phyloP scores from a whole-genome alignment of 257 asterid species.

The Handroanthus guayacan region DNA sequence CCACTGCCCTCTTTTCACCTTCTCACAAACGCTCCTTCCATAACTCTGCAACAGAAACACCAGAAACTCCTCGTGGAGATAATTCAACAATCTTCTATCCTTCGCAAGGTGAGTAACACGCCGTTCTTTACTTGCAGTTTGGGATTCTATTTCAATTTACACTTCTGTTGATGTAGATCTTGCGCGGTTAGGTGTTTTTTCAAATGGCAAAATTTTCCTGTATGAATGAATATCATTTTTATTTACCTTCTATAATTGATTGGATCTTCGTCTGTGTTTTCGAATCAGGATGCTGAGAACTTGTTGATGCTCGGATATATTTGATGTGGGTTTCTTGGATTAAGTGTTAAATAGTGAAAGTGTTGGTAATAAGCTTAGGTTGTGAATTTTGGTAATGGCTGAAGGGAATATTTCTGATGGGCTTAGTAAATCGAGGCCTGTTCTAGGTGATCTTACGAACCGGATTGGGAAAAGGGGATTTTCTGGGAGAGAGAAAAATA shows the following conservation, averaged over 20 bases:
- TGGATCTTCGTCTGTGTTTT: background rate
- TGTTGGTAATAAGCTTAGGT: background rate
- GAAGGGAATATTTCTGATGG: conserved; percentile 46
- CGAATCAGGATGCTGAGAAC: conserved; percentile 31
- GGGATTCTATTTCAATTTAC: background rate
- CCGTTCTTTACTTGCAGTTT: background rate
- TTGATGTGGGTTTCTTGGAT: conserved; percentile 12
- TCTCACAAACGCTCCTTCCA: background rate
- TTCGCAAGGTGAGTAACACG: conserved; percentile 28
- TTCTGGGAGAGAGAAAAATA: conserved; percentile 45
- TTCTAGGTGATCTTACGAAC: conserved; percentile 69
- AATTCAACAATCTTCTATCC: background rate
- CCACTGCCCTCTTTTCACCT: background rate
- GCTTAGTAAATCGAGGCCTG: conserved; percentile 42
- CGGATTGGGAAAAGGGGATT: conserved; percentile 56
- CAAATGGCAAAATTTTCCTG: too few species aligned
- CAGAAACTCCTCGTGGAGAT: conserved; percentile 3
- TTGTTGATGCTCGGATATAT: conserved; percentile 6
- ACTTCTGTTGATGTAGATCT: background rate
- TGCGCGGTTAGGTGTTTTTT: background rate
- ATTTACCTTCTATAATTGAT: too few species aligned
- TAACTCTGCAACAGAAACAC: conserved; percentile 4
- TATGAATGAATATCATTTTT: too few species aligned
- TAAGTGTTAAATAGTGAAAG: background rate
- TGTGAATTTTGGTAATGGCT: conserved; percentile 48